Evolutionary conservation across 306 rosid species (phyloP).

Genomic region (Malus sylvestris): DNA sequence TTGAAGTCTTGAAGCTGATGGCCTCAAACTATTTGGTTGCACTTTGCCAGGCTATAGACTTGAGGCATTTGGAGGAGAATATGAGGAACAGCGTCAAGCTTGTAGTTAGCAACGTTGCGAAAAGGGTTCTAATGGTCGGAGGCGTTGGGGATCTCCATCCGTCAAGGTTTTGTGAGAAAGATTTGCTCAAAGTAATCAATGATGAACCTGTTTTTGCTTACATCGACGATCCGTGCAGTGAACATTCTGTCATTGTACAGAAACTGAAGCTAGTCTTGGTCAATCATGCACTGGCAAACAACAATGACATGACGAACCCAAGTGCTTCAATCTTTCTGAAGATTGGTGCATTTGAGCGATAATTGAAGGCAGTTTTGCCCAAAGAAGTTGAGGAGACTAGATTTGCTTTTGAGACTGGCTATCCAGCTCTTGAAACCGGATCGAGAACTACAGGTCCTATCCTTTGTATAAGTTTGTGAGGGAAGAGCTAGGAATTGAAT

Average conservation of each 20-base stretch:
- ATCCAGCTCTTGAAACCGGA: slow-evolving; percentile 25
- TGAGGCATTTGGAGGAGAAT: slow-evolving; percentile 44
- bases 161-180: slow-evolving; percentile 31
- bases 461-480: neutral
- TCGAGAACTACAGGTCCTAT: neutral
- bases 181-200: neutral
- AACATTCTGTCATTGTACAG: slow-evolving; percentile 28
- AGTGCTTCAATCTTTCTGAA: slow-evolving; percentile 24
- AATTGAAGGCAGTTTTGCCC: slow-evolving; percentile 27
- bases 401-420: slow-evolving; percentile 23
- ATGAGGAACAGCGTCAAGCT: slow-evolving; percentile 20
- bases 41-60: slow-evolving; percentile 20
- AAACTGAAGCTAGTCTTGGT: slow-evolving; percentile 30
- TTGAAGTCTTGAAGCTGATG: slow-evolving; percentile 30
- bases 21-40: neutral
- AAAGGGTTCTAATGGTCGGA: slow-evolving; percentile 22
- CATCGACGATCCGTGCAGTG: slow-evolving; percentile 33
- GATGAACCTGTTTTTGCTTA: neutral
- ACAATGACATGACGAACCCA: slow-evolving; percentile 15
- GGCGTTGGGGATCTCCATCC: slow-evolving; percentile 27
- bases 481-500: neutral
- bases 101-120: slow-evolving; percentile 31
- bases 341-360: slow-evolving; percentile 36
- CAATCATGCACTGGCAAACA: neutral
- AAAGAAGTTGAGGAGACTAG: slow-evolving; percentile 31